phyloP scores from a whole-genome alignment of 2,329 filamentous ascomycete species.

The Hysterium pulicare region DNA sequence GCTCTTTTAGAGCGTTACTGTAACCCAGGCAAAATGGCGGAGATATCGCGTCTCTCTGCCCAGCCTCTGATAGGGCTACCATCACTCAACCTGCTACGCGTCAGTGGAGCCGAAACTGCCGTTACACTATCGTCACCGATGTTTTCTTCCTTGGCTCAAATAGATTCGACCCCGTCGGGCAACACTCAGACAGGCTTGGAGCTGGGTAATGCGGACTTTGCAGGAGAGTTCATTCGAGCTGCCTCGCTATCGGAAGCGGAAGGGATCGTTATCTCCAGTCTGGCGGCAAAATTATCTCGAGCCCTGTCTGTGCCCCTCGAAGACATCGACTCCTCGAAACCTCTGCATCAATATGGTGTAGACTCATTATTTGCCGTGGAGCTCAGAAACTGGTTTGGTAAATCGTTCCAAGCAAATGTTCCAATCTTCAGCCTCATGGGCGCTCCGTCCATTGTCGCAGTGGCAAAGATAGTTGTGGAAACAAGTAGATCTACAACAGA shows the following conservation, averaged over 20 bases:
- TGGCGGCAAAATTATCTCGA: not conserved
- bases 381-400: conserved; percentile 4
- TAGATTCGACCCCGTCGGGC: not conserved
- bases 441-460: not conserved
- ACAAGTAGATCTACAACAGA: too few relatives aligned
- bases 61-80: not conserved
- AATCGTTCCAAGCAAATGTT: conserved; percentile 1
- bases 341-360: conserved; percentile 4
- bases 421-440: not conserved
- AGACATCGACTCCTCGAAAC: conserved; percentile 5
- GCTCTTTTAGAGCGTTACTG: not conserved
- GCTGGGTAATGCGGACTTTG: not conserved
- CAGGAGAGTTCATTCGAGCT: not conserved
- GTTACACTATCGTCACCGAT: not conserved
- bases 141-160: not conserved
- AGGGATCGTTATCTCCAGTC: not conserved
- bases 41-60: not conserved
- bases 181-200: too few relatives aligned
- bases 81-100: not conserved
- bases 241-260: not conserved
- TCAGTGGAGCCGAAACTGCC: not conserved
- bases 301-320: conserved; percentile 1
- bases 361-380: conserved; percentile 6
- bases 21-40: not conserved
- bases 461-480: not conserved